Base-by-base conservation (phyloP, 768 basidiomycete species). In the Favolaschia claudopus region DNA sequence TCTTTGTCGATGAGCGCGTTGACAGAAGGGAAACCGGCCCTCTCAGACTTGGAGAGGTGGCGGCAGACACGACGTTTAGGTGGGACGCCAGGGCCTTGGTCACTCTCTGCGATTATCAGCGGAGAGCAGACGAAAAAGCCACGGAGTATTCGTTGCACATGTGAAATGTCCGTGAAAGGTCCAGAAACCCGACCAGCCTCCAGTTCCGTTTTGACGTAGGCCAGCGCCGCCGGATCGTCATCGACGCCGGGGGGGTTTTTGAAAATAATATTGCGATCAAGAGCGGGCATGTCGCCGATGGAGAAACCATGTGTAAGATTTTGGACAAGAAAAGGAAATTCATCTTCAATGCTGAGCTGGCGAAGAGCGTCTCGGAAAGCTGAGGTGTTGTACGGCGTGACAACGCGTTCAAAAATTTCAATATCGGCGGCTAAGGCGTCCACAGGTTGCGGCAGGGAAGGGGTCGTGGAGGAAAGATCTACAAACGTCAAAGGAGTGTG, bases 271-370 rank as follows among this genome's bases (percentile, higher is more conserved):
- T 27, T 47, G 15, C 7, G 17, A 6, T 22, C 0, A 0, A 47
- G 15, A 7, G 36, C 0, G 0, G 45, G 55, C 2, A 57, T 47
- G 5, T 49, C n/a, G 24, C 45, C 39, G 28, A 62, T 62, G 3
- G 55, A 46, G 19, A 62, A 62, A 2, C 60, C 47, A 20, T 39
- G 24, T 5, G 37, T 22, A 3, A 62, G 55, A 19, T 62, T 62
- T 5, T 43, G 22, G 1, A 62, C 19, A 0, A 62, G 31, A 7
- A 13, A 14, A 5, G 55, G 60, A n/a, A 56, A 62, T 25, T 50
- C 47, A 10, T 62, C n/a, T 4, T 8, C 0, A 10, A 56, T 31
- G 13, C 29, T 31, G 20, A 48, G 44, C 5, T 47, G 7, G 3
- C 15, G 10, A 2, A 62, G 39, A 4, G 55, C 43, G 20, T 25